Evolutionary conservation across 805 yeast genomes (phyloP).

Genomic region (Metschnikowia corniflorae): DNA sequence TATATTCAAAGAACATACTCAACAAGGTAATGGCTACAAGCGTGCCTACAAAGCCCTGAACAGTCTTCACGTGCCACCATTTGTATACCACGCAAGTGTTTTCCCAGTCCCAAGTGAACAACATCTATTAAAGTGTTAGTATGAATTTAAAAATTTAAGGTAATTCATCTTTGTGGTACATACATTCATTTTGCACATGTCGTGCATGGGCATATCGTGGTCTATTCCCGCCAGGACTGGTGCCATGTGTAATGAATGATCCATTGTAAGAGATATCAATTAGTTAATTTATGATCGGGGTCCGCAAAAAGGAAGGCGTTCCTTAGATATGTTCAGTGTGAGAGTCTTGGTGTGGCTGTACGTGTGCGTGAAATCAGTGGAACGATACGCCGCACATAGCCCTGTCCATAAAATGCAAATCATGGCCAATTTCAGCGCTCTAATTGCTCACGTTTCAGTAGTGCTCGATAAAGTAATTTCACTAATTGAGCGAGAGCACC

Average conservation of each 20-base stretch:
- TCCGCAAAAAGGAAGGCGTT: too few relatives aligned
- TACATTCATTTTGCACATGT: constrained; percentile 53
- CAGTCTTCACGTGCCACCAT: constrained; percentile 75
- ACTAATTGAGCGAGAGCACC: too few relatives aligned
- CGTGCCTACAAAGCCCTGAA: constrained; percentile 49
- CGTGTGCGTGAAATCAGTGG: too few relatives aligned
- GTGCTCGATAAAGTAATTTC: too few relatives aligned
- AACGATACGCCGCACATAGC: too few relatives aligned
- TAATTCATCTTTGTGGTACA: constrained; percentile 18
- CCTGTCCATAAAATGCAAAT: too few relatives aligned
- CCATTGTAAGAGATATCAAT: too few relatives aligned
- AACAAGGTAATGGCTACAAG: constrained; percentile 46
- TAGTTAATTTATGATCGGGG: too few relatives aligned
- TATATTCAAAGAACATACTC: constrained; percentile 59
- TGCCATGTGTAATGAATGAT: constrained; percentile 16
- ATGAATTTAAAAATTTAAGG: background rate
- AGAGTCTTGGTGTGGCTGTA: too few relatives aligned
- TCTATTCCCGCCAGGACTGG: constrained; percentile 6
- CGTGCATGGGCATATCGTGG: constrained; percentile 26
- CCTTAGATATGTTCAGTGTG: too few relatives aligned
- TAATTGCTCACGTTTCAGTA: too few relatives aligned
- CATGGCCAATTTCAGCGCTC: too few relatives aligned
- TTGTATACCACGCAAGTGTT: constrained; percentile 68
- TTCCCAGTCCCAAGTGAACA: constrained; percentile 74
- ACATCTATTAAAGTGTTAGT: constrained; percentile 47